Evolutionary conservation across 495 filamentous ascomycete genomes (phyloP).

Genomic region (Annulohypoxylon stygium): DNA sequence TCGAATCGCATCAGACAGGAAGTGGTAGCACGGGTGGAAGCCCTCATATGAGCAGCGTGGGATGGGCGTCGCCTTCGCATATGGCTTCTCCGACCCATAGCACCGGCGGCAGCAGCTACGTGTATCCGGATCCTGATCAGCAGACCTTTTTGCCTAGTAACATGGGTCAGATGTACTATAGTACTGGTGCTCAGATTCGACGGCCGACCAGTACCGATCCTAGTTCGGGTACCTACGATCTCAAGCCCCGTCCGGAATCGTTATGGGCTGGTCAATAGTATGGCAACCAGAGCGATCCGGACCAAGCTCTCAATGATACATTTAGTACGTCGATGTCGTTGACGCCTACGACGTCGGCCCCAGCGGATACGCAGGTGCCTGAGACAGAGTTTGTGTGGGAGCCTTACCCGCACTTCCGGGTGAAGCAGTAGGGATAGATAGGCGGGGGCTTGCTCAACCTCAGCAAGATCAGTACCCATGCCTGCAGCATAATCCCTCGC

Average conservation of each 20-base stretch:
- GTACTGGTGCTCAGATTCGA: slow-evolving; percentile 72
- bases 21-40: slow-evolving; percentile 74
- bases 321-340: not conserved
- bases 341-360: not conserved
- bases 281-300: slow-evolving; percentile 23
- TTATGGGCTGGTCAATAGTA: slow-evolving; percentile 53
- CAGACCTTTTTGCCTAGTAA: slow-evolving; percentile 53
- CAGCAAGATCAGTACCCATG: not conserved
- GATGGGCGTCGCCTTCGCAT: slow-evolving; percentile 80
- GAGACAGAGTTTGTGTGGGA: not conserved
- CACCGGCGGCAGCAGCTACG: slow-evolving; percentile 67
- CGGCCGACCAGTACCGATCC: slow-evolving; percentile 79
- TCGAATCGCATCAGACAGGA: slow-evolving; percentile 77
- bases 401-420: not conserved
- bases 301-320: not conserved
- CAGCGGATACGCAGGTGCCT: not conserved
- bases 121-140: slow-evolving; percentile 76
- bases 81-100: slow-evolving; percentile 74
- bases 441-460: not conserved
- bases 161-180: slow-evolving; percentile 74
- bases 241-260: slow-evolving; percentile 62
- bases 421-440: not conserved
- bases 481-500: not conserved
- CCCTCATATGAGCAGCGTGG: slow-evolving; percentile 77
- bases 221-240: slow-evolving; percentile 70